Evolutionary conservation across 768 basidiomycete genomes (phyloP), one percentile per base, ranked within the genome.

Genomic region (Trametes punicea): DNA sequence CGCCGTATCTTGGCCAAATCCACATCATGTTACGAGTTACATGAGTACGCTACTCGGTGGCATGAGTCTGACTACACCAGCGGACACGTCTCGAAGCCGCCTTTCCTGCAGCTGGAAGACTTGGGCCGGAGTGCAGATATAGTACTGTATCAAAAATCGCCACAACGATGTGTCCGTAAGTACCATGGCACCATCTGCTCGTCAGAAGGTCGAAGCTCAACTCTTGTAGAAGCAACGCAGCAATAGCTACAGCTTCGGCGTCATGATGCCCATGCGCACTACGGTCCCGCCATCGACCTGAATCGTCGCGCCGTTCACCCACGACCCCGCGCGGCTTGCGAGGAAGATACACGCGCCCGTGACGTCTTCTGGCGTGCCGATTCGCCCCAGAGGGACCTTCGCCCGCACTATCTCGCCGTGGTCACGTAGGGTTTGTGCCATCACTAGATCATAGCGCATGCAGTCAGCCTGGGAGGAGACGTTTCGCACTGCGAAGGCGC

Each of bases 291-390:
- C 85, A 63, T 87, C 85, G 40, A 88, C 66, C 9, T 79, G 70
- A 42, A 87, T 77, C 6, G 83, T 82, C 21, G 84, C 81, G 6
- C 83, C 86, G 31, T 80, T 87, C 42, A 87, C 76, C 69, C 77
- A 87, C 18, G 81, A 75, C 0, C 81, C 84, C 0, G 83, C 85
- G 31, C 76, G 75, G 50, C 81, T 80, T 11, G 81, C 73, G 15
- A 88, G 73, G 74, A 79, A 89, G 53, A 88, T 62, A 39, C 80
- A 82, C 16, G 83, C 74, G 0, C 83, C 85, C 1, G 77, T 82
- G 21, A 88, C 77, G 62, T 88, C 87, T 64, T 86, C 83, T 2
- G 82, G 77, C 18, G 73, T 75, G 4, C 87, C 86, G 44, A 87
- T 78, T 9, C 84, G 73, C 15, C 70, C 72, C 48, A 79, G 69